Evolutionary conservation across 1,284 basidiomycete species (phyloP), one percentile per base, ranked within the genome.

Genomic region (Xerocomus amazonicus): DNA sequence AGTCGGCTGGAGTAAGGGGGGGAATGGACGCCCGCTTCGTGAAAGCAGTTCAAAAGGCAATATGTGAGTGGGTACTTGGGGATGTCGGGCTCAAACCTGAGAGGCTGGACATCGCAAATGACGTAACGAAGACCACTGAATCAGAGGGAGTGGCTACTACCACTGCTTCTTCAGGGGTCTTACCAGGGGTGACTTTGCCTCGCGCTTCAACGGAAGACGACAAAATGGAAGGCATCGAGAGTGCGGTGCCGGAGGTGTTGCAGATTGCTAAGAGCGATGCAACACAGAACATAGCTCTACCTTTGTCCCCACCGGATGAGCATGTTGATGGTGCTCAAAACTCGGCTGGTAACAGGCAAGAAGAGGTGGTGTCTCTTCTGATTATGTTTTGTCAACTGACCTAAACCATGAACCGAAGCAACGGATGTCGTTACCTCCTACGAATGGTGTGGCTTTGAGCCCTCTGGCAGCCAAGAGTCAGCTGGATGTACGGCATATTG

Each of bases 1-100:
- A 80, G 45, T 63, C 70, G 17, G 79, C 80, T 0, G 72, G 74
- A 16, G 55, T 74, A 10, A 69, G 80, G 46, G 84, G 84, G 1
- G 70, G 72, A 34, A 72, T 87, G 67, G 75, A 74, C 36, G 71
- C 74, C 5, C 60, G 59, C 32, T 77, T 83, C 36, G 74, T 84
- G 27, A 73, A 73, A 32, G 62, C 71, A 32, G 62, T 86, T 31
- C 72, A 75, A 41, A 65, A 59, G 33, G 71, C 69, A 19, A 60
- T 87, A 44, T 69, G 66, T 46, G 59, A 71, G 43, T 87, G 84
- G 85, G 78, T 78, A 53, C 62, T 83, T 50, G 79, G 62, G 63
- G 70, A 48, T 58, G 57, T 31, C 46, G 77, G 61, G 63, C 66
- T 48, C 59, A 58, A 40, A 55, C 52, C 56, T 28, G 33, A 51